Evolutionary conservation across 2,329 filamentous ascomycete species (phyloP).

Genomic region (Dryadomyces quercivorus): DNA sequence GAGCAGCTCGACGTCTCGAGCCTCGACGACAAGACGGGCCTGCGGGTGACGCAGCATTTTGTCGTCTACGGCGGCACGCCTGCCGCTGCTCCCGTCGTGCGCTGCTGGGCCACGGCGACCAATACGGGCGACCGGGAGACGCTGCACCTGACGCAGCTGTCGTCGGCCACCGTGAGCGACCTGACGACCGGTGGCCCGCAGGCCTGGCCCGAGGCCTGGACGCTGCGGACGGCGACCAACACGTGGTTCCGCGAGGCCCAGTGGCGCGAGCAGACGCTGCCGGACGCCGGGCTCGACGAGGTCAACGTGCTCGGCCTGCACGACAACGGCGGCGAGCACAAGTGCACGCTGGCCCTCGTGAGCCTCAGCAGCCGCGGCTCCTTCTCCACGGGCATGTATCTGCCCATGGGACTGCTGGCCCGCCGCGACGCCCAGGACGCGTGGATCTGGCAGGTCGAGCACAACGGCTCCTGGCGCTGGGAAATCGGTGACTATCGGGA

Average conservation of each 20-base stretch:
- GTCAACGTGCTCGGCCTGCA: slow-evolving; percentile 13
- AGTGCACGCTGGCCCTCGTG: slow-evolving; percentile 13
- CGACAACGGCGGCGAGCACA: slow-evolving; percentile 7
- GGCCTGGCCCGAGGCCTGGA: neutral
- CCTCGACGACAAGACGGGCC: slow-evolving; percentile 9
- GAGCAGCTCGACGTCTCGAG: slow-evolving; percentile 11
- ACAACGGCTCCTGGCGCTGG: slow-evolving; percentile 24
- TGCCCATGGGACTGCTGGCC: slow-evolving; percentile 20
- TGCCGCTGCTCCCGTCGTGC: slow-evolving; percentile 14
- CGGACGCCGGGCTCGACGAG: slow-evolving; percentile 18
- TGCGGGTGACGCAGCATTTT: slow-evolving; percentile 14
- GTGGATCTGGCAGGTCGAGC: slow-evolving; percentile 24
- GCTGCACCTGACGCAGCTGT: slow-evolving; percentile 9
- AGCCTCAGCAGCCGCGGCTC: slow-evolving; percentile 16
- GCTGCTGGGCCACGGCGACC: slow-evolving; percentile 12
- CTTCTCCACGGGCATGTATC: slow-evolving; percentile 18
- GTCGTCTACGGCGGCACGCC: slow-evolving; percentile 10
- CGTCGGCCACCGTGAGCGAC: slow-evolving; percentile 15
- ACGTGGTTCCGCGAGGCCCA: slow-evolving; percentile 22
- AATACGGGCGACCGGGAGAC: slow-evolving; percentile 11
- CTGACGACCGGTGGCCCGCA: slow-evolving; percentile 12
- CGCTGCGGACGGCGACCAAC: slow-evolving; percentile 1
- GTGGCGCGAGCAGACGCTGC: slow-evolving; percentile 17
- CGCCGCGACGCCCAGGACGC: slow-evolving; percentile 13
- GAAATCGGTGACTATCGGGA: slow-evolving; percentile 23